Percentiles rank a stretch among this genome's conserved stretches.
Evolutionary conservation across 1,139 yeast genomes (phyloP).

Genomic region (Geotrichum siamense): DNA sequence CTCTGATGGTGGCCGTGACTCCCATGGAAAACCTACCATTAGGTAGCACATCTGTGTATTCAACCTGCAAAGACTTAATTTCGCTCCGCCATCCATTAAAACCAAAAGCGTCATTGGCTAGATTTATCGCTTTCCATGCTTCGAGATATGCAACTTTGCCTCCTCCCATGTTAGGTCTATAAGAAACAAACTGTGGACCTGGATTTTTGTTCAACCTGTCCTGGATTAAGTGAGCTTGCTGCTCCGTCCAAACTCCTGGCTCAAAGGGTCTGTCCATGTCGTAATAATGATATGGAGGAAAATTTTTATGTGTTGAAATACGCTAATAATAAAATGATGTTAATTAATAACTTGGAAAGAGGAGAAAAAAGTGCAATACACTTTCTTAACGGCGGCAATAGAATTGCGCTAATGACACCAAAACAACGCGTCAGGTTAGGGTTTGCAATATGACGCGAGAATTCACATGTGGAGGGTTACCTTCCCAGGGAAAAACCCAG

Average conservation of each 20-base stretch:
- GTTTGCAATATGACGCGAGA: too few species aligned
- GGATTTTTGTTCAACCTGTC: slow-evolving; percentile 34
- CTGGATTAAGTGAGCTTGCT: slow-evolving; percentile 19
- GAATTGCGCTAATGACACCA: too few species aligned
- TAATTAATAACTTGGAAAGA: too few species aligned
- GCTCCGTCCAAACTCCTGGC: slow-evolving; percentile 15
- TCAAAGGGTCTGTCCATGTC: too few species aligned
- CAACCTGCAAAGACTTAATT: slow-evolving; percentile 36
- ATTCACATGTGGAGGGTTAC: too few species aligned
- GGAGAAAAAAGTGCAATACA: too few species aligned
- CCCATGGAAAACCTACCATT: slow-evolving; percentile 49
- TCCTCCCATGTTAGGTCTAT: slow-evolving; percentile 57
- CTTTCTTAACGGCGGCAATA: too few species aligned
- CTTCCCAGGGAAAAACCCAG: too few species aligned
- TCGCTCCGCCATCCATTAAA: slow-evolving; percentile 58
- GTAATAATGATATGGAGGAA: too few species aligned
- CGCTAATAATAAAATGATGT: too few species aligned
- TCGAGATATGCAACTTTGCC: slow-evolving; percentile 38
- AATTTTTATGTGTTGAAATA: too few species aligned
- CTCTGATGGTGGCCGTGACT: slow-evolving; percentile 57
- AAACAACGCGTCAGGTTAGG: too few species aligned
- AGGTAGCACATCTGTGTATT: slow-evolving; percentile 30
- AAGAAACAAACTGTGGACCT: slow-evolving; percentile 87
- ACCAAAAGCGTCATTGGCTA: slow-evolving; percentile 64
- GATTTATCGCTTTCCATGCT: slow-evolving; percentile 41